phyloP scores from a whole-genome alignment of 2,329 filamentous ascomycete genomes.

The Pyrenophora tritici-repentis region DNA sequence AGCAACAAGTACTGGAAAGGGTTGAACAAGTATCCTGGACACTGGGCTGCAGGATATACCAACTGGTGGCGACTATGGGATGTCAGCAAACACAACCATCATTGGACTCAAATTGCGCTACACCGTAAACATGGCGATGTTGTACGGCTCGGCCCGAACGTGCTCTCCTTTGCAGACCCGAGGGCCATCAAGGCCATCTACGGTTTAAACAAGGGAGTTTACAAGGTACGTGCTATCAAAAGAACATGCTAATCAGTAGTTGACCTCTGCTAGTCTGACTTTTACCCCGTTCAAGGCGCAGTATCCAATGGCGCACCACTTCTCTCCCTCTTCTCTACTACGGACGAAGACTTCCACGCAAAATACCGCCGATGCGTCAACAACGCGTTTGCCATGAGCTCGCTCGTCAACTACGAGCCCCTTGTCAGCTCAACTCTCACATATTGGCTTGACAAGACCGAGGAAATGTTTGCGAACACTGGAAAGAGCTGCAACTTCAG shows the following conservation, averaged over 20 bases:
- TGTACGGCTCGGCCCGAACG: slow-evolving; percentile 75
- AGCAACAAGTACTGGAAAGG: slow-evolving; percentile 59
- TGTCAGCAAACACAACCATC: slow-evolving; percentile 66
- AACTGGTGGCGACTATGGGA: slow-evolving; percentile 78
- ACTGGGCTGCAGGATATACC: slow-evolving; percentile 68
- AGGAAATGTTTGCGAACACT: slow-evolving; percentile 49
- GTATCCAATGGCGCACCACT: slow-evolving; percentile 70
- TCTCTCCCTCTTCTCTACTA: slow-evolving; percentile 76
- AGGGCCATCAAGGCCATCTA: slow-evolving; percentile 77
- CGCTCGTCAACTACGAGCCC: slow-evolving; percentile 77
- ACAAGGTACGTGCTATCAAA: slow-evolving; percentile 62
- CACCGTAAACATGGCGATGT: slow-evolving; percentile 75
- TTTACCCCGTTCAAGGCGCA: slow-evolving; percentile 79
- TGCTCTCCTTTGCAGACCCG: slow-evolving; percentile 74
- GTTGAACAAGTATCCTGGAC: slow-evolving; percentile 74
- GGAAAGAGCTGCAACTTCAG: slow-evolving; percentile 65
- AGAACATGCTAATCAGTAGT: not conserved
- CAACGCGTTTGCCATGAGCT: slow-evolving; percentile 76
- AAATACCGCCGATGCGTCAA: slow-evolving; percentile 77
- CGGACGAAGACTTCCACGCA: slow-evolving; percentile 75
- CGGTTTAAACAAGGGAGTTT: slow-evolving; percentile 78
- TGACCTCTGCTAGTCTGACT: slow-evolving; percentile 66
- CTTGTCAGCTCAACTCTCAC: slow-evolving; percentile 76
- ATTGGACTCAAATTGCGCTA: slow-evolving; percentile 69
- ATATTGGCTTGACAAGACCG: slow-evolving; percentile 65